These are phyloP conservation scores for Myxozyma nipponensis DNA, from an alignment of 805 yeast species.

Conservation along the genomic window DNA sequence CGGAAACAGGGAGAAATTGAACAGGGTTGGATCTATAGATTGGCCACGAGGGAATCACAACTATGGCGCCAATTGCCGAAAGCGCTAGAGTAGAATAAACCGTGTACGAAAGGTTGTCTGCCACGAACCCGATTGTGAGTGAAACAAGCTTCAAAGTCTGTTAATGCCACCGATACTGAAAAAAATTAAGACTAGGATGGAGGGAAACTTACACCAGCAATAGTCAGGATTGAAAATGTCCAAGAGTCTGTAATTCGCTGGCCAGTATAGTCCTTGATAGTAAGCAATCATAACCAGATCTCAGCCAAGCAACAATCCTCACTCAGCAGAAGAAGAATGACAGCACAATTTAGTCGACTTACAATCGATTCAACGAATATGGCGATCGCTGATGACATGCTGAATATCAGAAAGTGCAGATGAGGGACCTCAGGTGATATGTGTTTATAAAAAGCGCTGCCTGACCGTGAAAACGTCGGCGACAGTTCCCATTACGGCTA, in stretches of 20 bases:
- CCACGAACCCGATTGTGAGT: conserved; percentile 47
- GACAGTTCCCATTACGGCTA: too few relatives aligned
- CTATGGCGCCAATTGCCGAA: conserved; percentile 37
- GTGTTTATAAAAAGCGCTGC: too few relatives aligned
- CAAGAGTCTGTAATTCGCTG: conserved; percentile 45
- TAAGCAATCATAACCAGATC: too few relatives aligned
- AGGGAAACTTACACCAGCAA: conserved; percentile 35
- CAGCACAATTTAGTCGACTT: too few relatives aligned
- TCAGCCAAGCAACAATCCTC: too few relatives aligned
- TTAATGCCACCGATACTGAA: background rate
- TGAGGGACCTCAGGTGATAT: too few relatives aligned
- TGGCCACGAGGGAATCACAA: conserved; percentile 59
- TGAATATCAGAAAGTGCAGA: too few relatives aligned
- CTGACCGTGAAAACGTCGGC: too few relatives aligned
- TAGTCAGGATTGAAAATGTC: conserved; percentile 33
- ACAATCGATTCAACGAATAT: too few relatives aligned
- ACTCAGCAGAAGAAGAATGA: too few relatives aligned
- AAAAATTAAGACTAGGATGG: background rate
- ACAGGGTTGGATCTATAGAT: conserved; percentile 49
- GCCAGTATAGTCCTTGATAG: conserved; percentile 47
- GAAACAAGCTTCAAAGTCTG: conserved; percentile 35
- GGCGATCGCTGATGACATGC: too few relatives aligned
- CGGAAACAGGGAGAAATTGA: conserved; percentile 36
- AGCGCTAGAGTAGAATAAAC: conserved; percentile 42
- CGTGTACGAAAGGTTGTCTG: conserved; percentile 44